Evolutionary conservation across 371 early-diverging fungal genomes (phyloP).

Genomic region (Rhizomucor pusillus): DNA sequence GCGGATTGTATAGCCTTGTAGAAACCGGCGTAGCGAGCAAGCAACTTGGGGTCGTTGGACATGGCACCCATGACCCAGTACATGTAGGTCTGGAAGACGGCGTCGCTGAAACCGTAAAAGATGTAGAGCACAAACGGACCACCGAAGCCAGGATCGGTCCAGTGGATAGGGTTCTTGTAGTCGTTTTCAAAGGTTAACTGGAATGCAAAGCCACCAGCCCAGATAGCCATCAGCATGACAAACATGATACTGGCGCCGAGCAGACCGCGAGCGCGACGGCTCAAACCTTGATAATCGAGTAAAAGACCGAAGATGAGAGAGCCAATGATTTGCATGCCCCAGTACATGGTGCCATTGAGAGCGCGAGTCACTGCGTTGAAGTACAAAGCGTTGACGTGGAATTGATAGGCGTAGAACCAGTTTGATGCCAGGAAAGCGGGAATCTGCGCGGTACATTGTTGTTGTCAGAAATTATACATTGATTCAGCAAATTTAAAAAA

Average conservation of each 20-base stretch:
- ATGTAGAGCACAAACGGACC: constrained; percentile 62
- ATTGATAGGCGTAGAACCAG: constrained; percentile 71
- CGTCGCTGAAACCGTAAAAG: constrained; percentile 62
- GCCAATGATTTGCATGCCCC: constrained; percentile 64
- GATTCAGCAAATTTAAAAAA: neutral
- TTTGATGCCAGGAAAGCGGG: constrained; percentile 70
- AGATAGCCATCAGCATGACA: constrained; percentile 47
- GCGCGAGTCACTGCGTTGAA: constrained; percentile 58
- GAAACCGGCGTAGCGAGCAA: constrained; percentile 70
- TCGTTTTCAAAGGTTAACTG: constrained; percentile 43
- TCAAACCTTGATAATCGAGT: constrained; percentile 45
- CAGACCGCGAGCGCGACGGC: constrained; percentile 51
- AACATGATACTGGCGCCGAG: constrained; percentile 44
- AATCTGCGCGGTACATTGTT: constrained; percentile 8
- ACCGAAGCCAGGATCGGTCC: constrained; percentile 35
- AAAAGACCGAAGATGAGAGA: constrained; percentile 50
- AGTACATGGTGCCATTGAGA: constrained; percentile 65
- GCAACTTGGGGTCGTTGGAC: constrained; percentile 57
- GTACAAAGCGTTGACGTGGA: constrained; percentile 45
- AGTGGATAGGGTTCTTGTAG: constrained; percentile 28
- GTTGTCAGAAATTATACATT: neutral
- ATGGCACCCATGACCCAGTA: constrained; percentile 77
- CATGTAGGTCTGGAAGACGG: constrained; percentile 62
- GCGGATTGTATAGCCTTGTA: constrained; percentile 64
- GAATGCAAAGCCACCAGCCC: constrained; percentile 56